Evolutionary conservation across 139 green algal genomes (phyloP), one percentile per base, ranked within the genome.

Genomic region (Auxenochlorella protothecoides): DNA sequence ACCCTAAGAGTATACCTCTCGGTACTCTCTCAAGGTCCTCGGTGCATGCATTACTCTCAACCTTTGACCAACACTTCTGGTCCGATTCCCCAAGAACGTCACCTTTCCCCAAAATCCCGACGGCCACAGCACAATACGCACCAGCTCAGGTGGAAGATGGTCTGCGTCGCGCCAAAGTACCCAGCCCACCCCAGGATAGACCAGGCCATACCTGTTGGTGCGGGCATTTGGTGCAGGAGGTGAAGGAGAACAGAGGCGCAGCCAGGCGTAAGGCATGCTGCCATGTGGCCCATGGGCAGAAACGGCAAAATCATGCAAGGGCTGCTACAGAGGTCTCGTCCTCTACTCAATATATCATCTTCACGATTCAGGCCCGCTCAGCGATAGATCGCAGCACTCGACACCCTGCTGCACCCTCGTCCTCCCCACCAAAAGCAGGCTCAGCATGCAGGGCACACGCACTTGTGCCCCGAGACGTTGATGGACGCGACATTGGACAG

Each of bases 181-280:
- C 87, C 87, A 92, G 59, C 87, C 85, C 10, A 90, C 52, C 8
- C 87, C 87, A 2, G 86, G 83, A 76, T 88, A 90, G 6, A 90
- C 85, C 56, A 90, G 69, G 4, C 85, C 86, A 54, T 88, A 89
- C 78, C 78, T 88, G 72, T 71, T 73, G 5, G 16, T 57, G 66
- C 63, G 53, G 55, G 2, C 66, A 44, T 44, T 44, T 44, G 27
- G 27, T 44, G 27, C 27, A 44, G 27, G 27, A 44, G 27, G 27
- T 44, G 12, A 6, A 4, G 3, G 9, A 61, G 66, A 3, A n/a
- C 44, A 27, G 64, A 0, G 44, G 44, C 7, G 5, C 3, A 8
- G 64, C 7, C 6, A 68, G 57, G 57, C 57, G 57, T 11, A 11
- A 62, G 57, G 57, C 57, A 11, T 62, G 57, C 10, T 62, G 57